These are phyloP conservation scores for Prunus dulcis DNA, from an alignment of 306 rosid genomes.

Conservation along the genomic window DNA sequence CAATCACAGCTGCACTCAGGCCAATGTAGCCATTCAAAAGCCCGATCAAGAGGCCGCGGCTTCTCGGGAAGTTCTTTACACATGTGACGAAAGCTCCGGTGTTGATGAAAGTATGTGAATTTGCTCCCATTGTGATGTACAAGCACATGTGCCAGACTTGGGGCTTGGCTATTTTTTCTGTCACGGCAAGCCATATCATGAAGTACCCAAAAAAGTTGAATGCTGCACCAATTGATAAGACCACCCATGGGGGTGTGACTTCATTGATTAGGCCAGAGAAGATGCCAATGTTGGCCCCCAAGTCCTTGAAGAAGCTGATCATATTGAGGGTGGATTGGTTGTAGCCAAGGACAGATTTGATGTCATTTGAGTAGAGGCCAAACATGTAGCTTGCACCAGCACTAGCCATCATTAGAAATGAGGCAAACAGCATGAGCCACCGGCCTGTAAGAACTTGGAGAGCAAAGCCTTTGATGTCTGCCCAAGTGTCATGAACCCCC, in stretches of 20 bases:
- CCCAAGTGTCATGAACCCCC: neutral
- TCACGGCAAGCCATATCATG: slow-evolving; percentile 31
- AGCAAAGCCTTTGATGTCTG: slow-evolving; percentile 7
- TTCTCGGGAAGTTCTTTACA: slow-evolving; percentile 26
- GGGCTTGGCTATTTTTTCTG: slow-evolving; percentile 2
- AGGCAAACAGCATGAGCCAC: slow-evolving; percentile 26
- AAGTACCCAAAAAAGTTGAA: slow-evolving; percentile 31
- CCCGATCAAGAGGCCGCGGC: slow-evolving; percentile 21
- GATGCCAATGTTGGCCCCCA: slow-evolving; percentile 21
- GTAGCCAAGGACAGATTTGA: slow-evolving; percentile 25
- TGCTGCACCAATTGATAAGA: slow-evolving; percentile 9
- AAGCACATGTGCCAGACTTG: slow-evolving; percentile 23
- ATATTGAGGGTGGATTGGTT: slow-evolving; percentile 26
- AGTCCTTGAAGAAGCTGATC: slow-evolving; percentile 31
- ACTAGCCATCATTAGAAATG: slow-evolving; percentile 19
- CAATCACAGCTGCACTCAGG: slow-evolving; percentile 14
- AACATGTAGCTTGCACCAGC: slow-evolving; percentile 33
- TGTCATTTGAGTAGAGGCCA: slow-evolving; percentile 23
- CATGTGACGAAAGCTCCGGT: slow-evolving; percentile 18
- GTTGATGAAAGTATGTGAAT: slow-evolving; percentile 25
- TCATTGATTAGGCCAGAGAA: slow-evolving; percentile 22
- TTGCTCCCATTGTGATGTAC: slow-evolving; percentile 26
- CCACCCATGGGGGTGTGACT: slow-evolving; percentile 24
- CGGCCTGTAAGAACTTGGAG: slow-evolving; percentile 21
- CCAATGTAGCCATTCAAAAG: slow-evolving; percentile 24